Base-by-base conservation (phyloP, 768 basidiomycete genomes). In the Mrakia hoshinonis region DNA sequence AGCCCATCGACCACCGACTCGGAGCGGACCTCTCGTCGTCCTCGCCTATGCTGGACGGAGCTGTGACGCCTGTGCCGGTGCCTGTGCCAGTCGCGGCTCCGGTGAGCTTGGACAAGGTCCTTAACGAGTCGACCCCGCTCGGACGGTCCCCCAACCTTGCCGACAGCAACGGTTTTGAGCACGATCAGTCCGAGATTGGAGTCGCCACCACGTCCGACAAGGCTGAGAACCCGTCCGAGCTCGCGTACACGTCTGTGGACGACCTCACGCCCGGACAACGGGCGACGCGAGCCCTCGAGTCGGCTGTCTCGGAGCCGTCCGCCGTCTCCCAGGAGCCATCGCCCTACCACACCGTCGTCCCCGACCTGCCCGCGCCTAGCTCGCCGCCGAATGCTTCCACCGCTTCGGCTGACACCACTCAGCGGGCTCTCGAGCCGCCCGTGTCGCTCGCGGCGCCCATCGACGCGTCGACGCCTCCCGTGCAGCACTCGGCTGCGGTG, bases 261-360 rank as follows among this genome's bases (percentile, higher is more conserved):
- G 55, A 29, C 15, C 47, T 54, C 39, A 52, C 62, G 20, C 31
- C 61, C 15, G 55, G 52, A 7, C 63, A 51, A 13, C 18, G 36
- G 46, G 26, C 64, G 36, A 61, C 65, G 4, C 18, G 39, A 38
- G 70, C 70, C 13, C 36, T 54, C 38, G 52, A 68, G 36, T 34
- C 48, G 29, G 64, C 64, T 47, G 31, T 51, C 31, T 47, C 46
- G n/a, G 55, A 65, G 13, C 70, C 55, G 13, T 72, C 70, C 2
- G 64, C 70, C n/a, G n/a, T 72, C 39, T 34, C 70, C 13, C 31
- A 60, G 46, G 70, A 72, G 43, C 70, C 70, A 7, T 66, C 63
- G 39, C 70, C 70, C 1, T 72, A 60, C 70, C 54, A 49, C 18
- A 36, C 70, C 20, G 55, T 72, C 34, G 43, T 72, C 5, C 70